These are phyloP conservation scores for Ceratocystis cacaofunesta DNA, from an alignment of 2,329 filamentous ascomycete species.

Conservation along the genomic window DNA sequence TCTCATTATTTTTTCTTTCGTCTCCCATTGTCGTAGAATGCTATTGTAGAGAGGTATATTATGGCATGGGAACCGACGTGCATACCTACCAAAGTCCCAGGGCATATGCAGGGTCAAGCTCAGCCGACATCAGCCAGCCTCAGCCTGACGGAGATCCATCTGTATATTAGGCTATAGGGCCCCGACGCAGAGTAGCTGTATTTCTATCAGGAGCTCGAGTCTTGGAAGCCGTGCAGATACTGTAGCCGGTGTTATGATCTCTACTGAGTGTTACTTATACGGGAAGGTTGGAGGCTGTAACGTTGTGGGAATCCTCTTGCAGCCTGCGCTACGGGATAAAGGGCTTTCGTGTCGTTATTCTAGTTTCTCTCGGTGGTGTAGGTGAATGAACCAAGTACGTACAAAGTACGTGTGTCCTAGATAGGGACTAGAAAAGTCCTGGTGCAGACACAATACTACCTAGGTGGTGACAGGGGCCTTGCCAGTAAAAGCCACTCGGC, in stretches of 20 bases:
- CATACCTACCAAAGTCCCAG: background rate
- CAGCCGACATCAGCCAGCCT: background rate
- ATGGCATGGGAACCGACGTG: background rate
- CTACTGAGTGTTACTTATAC: background rate
- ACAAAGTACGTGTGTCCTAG: background rate
- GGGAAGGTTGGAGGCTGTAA: background rate
- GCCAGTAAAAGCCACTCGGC: background rate
- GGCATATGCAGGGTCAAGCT: background rate
- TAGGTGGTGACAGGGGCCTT: background rate
- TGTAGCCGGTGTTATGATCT: background rate
- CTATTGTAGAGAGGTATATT: background rate
- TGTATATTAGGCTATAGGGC: background rate
- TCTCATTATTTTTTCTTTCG: background rate
- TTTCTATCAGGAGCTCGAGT: background rate
- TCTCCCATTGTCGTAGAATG: background rate
- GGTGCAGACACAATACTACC: background rate
- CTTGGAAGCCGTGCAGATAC: background rate
- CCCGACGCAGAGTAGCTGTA: background rate
- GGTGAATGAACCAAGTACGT: no score
- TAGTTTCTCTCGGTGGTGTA: no score
- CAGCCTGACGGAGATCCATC: background rate
- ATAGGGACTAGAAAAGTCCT: background rate
- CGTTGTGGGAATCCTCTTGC: no score
- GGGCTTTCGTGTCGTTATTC: no score
- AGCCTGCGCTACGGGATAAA: no score